Evolutionary conservation across 202 grass and related monocot genomes (phyloP).

Genomic region (Bolboschoenoplectus hybrid): DNA sequence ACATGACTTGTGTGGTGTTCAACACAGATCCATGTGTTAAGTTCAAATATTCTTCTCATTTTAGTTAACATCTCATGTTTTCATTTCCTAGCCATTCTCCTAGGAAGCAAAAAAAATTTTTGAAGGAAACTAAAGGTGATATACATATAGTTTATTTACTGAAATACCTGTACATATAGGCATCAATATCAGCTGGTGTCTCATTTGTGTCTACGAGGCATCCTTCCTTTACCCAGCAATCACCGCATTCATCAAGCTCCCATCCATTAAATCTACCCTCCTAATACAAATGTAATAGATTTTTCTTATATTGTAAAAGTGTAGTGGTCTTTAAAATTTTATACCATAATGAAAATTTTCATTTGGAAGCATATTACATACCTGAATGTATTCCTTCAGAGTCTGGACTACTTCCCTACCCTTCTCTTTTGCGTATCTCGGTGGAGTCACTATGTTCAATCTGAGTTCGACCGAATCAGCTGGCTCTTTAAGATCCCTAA

Average conservation of each 20-base stretch:
- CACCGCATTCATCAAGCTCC: slow-evolving; percentile 60
- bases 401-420: slow-evolving; percentile 49
- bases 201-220: slow-evolving; percentile 78
- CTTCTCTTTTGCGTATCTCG: slow-evolving; percentile 58
- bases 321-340: background rate
- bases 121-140: background rate
- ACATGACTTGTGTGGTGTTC: background rate
- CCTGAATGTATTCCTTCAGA: slow-evolving; percentile 64
- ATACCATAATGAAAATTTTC: background rate
- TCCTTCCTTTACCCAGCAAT: slow-evolving; percentile 69
- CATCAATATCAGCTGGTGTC: slow-evolving; percentile 60
- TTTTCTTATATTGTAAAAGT: background rate
- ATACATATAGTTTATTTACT: background rate
- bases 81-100: background rate
- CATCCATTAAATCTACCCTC: slow-evolving; percentile 62
- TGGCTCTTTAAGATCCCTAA: slow-evolving; percentile 67
- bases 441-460: slow-evolving; percentile 68
- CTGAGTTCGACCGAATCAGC: slow-evolving; percentile 58
- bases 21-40: background rate
- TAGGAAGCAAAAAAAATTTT: background rate
- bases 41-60: background rate
- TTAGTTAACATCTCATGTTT: background rate
- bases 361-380: slow-evolving; percentile 13
- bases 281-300: slow-evolving; percentile 35
- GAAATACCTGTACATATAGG: slow-evolving; percentile 84